Evolutionary conservation across 2,329 filamentous ascomycete species (phyloP).

Genomic region (Lachnellula cervina): DNA sequence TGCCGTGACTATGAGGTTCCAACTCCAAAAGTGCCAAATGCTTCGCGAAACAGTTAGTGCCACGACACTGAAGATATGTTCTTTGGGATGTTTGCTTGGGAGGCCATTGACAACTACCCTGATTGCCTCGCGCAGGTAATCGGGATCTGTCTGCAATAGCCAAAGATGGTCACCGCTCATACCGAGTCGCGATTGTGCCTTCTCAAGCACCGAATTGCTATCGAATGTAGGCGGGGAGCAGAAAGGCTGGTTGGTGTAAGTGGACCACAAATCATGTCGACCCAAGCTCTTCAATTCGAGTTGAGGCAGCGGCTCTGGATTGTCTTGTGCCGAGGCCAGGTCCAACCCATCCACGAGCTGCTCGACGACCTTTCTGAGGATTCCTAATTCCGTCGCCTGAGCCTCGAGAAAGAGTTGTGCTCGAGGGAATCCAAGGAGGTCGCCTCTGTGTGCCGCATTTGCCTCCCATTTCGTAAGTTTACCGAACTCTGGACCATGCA

Average conservation of each 20-base stretch:
- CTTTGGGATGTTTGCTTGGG: neutral
- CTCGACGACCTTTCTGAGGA: slow-evolving; percentile 5
- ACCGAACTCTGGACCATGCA: slow-evolving; percentile 10
- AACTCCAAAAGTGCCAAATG: slow-evolving; percentile 7
- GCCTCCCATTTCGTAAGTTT: slow-evolving; percentile 5
- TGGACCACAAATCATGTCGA: slow-evolving; percentile 2
- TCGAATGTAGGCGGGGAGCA: slow-evolving; percentile 6
- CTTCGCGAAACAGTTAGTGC: neutral
- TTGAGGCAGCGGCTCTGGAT: neutral
- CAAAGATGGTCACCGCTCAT: slow-evolving; percentile 7
- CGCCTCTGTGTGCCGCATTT: neutral
- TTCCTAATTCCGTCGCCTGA: neutral
- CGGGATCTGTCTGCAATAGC: slow-evolving; percentile 9
- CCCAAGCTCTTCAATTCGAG: neutral
- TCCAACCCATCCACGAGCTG: slow-evolving; percentile 3
- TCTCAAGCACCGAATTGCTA: neutral
- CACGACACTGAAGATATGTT: neutral
- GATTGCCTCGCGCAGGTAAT: slow-evolving; percentile 4
- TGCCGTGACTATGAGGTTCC: slow-evolving; percentile 1
- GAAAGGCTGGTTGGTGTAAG: slow-evolving; percentile 8
- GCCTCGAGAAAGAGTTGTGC: slow-evolving; percentile 6
- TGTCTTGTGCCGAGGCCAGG: neutral
- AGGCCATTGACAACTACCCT: neutral
- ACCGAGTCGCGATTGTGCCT: neutral
- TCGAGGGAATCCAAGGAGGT: slow-evolving; percentile 6